Base-by-base conservation (phyloP, 768 basidiomycete species). In the Russula brevipes region DNA sequence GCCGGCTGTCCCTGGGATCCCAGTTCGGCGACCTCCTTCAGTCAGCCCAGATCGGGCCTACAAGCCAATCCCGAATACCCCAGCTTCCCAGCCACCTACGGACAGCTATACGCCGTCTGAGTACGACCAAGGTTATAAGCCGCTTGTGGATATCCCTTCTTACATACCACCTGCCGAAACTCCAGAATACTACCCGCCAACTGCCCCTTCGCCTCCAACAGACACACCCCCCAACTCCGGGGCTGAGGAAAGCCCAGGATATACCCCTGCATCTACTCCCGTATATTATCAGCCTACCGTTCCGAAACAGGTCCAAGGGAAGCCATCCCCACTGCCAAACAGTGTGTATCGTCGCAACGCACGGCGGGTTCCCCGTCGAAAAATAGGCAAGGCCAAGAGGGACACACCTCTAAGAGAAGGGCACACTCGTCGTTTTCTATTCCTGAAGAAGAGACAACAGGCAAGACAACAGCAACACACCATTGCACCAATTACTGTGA, bases 381-480 rank as follows among this genome's bases (percentile, higher is more conserved):
- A 56, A 56, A 31, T 39, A 10, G 41, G 53, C 49, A 64, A 53
- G 31, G 36, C 36, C 10, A 31, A 41, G 33, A 64, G 44, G 54
- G 36, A 46, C 17, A 17, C 36, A 30, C 33, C 19, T 47, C 35
- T 33, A 3, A 35, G 49, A 17, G 41, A 50, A 51, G 42, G 63
- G 6, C 63, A 33, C 42, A 24, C 41, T 19, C 63, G 59, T 45
- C 58, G 54, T 24, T 50, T 60, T 38, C 46, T 53, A 10, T 60
- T 60, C 30, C 12, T 64, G 42, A 60, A 55, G 63, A 60, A 60
- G 59, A 60, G 57, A 39, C 62, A 59, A 14, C 63, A 59, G 12
- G 30, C 17, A 30, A 42, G 42, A 24, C 58, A 60, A 19, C 47
- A 31, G 31, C 58, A 60, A 19, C 47, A 31, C 33, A 33, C 46